A percentile compares a stretch with the other conserved stretches of the same genome.
These are phyloP conservation scores for Dysphania ambrosioides DNA, from an alignment of 148 eudicot genomes.

Conservation along the genomic window DNA sequence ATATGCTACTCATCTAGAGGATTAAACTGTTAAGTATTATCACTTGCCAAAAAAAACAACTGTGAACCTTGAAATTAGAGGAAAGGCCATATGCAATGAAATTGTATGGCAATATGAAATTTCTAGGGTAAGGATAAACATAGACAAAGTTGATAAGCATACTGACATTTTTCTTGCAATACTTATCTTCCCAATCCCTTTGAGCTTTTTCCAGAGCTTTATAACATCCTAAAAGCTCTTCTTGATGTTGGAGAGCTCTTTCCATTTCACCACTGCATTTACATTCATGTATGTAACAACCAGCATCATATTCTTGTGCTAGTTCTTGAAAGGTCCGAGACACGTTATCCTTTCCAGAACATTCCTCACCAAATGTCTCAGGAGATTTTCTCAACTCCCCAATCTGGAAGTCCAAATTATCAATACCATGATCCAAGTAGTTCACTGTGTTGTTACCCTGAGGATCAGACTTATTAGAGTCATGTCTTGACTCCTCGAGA, in stretches of 20 bases:
- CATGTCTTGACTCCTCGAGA: conserved; percentile 42
- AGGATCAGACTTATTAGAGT: conserved; percentile 24
- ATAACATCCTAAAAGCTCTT: conserved; percentile 57
- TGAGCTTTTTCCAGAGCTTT: conserved; percentile 86
- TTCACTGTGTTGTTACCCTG: conserved; percentile 27
- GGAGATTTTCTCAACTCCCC: conserved; percentile 28
- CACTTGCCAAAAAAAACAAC: no score
- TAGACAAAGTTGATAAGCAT: conserved; percentile 43
- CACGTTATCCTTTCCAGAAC: conserved; percentile 21
- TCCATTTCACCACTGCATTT: conserved; percentile 51
- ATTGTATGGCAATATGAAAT: neutral
- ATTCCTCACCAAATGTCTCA: conserved; percentile 23
- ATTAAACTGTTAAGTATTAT: neutral
- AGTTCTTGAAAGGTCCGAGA: conserved; percentile 27
- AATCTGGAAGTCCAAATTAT: conserved; percentile 27
- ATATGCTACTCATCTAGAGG: neutral
- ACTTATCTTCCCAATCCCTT: conserved; percentile 89
- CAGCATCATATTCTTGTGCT: conserved; percentile 24
- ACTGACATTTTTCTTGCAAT: conserved; percentile 49
- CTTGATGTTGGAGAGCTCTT: conserved; percentile 69
- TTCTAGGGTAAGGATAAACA: neutral
- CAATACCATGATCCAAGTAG: conserved; percentile 27
- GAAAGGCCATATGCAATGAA: neutral
- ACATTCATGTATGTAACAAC: conserved; percentile 21
- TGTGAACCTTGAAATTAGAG: neutral